These are phyloP conservation scores for Pestalotiopsis sp. DNA, from an alignment of 2,329 filamentous ascomycete genomes.

Conservation along the genomic window DNA sequence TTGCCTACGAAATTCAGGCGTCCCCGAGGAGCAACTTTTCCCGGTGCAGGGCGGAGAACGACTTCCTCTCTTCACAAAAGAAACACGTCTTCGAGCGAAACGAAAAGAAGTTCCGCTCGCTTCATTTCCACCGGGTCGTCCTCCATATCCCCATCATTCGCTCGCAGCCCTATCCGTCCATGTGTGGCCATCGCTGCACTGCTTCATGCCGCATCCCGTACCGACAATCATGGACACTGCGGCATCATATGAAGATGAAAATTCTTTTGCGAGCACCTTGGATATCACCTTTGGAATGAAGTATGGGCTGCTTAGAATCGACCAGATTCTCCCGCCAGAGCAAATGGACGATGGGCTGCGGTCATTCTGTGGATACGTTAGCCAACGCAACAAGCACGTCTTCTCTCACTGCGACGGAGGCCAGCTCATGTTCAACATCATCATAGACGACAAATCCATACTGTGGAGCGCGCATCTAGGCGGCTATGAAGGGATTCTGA, in stretches of 20 bases:
- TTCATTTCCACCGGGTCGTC: background rate
- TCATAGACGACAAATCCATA: conserved; percentile 22
- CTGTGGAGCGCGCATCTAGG: conserved; percentile 27
- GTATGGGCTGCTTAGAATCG: conserved; percentile 21
- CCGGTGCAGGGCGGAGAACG: conserved; percentile 26
- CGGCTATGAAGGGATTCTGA: conserved; percentile 23
- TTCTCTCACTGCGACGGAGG: conserved; percentile 26
- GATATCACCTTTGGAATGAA: conserved; percentile 24
- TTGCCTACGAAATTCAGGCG: conserved; percentile 23
- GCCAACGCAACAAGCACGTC: conserved; percentile 16
- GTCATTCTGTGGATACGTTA: conserved; percentile 18
- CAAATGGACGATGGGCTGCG: conserved; percentile 14
- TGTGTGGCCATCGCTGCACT: conserved; percentile 27
- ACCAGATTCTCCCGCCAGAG: conserved; percentile 14
- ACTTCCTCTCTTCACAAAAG: conserved; percentile 24
- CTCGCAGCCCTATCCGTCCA: conserved; percentile 21
- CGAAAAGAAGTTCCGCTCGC: background rate
- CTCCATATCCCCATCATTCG: background rate
- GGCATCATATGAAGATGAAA: conserved; percentile 17
- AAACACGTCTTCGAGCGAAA: background rate
- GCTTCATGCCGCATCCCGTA: conserved; percentile 23
- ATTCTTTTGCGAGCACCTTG: conserved; percentile 20
- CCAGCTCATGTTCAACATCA: conserved; percentile 28
- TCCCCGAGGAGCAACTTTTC: conserved; percentile 25
- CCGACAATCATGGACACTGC: conserved; percentile 22